These are phyloP conservation scores for Picea abies DNA, from an alignment of 83 land plant species.

Conservation along the genomic window DNA sequence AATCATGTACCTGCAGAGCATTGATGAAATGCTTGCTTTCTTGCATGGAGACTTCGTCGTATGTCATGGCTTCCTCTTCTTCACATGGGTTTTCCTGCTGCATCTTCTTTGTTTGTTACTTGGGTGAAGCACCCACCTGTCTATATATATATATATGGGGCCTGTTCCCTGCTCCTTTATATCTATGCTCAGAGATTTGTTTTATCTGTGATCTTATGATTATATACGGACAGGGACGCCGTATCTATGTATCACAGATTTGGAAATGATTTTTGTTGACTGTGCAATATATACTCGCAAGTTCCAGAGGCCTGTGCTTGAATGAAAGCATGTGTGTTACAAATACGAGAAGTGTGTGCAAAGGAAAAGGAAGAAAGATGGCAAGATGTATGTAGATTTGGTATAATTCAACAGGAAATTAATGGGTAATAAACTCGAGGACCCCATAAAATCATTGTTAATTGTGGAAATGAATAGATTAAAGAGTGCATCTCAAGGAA, in stretches of 20 bases:
- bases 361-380: neutral
- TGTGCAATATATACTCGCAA: neutral
- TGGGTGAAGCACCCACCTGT: neutral
- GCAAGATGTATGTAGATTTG: neutral
- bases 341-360: neutral
- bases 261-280: neutral
- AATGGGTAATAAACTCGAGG: no score
- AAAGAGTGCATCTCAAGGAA: neutral
- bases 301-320: neutral
- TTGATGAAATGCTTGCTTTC: conserved; percentile 77
- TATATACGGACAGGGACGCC: neutral
- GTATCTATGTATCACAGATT: conserved; percentile 6
- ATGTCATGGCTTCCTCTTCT: conserved; percentile 59
- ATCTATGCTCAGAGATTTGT: neutral
- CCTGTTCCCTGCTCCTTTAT: neutral
- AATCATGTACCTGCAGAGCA: conserved; percentile 68
- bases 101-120: conserved; percentile 6
- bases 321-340: neutral
- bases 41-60: conserved; percentile 86
- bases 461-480: neutral
- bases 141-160: conserved; percentile 2
- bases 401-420: neutral
- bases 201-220: conserved; percentile 6
- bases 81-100: neutral
- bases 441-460: neutral